These are phyloP conservation scores for Talaromyces atroroseus DNA, from an alignment of 2,329 filamentous ascomycete genomes.

Conservation along the genomic window DNA sequence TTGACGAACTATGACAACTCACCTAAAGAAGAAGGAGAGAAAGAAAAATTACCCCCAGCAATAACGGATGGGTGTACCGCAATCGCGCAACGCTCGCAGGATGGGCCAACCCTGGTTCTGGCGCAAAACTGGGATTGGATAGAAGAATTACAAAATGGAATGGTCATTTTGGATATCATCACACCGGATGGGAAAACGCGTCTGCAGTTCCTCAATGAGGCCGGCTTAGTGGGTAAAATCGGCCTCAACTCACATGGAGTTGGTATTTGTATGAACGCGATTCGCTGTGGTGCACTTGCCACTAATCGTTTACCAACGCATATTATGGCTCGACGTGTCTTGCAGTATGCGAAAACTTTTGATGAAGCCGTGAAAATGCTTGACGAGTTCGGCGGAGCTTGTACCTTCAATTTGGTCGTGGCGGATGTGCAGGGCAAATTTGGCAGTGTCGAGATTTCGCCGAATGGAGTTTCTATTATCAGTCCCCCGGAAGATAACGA, in stretches of 20 bases:
- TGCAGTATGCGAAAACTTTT: not conserved
- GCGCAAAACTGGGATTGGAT: slow-evolving; percentile 11
- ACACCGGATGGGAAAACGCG: not conserved
- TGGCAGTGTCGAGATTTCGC: not conserved
- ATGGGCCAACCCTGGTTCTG: not conserved
- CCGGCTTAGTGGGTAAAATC: slow-evolving; percentile 4
- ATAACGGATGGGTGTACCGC: slow-evolving; percentile 3
- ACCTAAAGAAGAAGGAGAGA: not conserved
- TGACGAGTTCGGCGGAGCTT: not conserved
- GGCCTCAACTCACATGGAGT: slow-evolving; percentile 1
- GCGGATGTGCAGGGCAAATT: not conserved
- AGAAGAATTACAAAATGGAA: slow-evolving; percentile 2
- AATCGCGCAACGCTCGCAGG: not conserved
- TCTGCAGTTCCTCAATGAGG: slow-evolving; percentile 3
- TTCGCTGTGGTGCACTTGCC: slow-evolving; percentile 1
- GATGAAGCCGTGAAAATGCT: slow-evolving; percentile 1
- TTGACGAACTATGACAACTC: slow-evolving; percentile 5
- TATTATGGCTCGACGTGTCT: not conserved
- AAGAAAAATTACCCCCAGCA: not conserved
- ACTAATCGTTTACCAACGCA: slow-evolving; percentile 2
- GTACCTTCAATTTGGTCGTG: not conserved
- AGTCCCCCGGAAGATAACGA: not conserved
- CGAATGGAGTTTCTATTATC: not conserved
- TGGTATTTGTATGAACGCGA: slow-evolving; percentile 2
- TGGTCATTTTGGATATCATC: not conserved